phyloP scores from a whole-genome alignment of 2,329 filamentous ascomycete genomes.

The Blastomyces gilchristii region DNA sequence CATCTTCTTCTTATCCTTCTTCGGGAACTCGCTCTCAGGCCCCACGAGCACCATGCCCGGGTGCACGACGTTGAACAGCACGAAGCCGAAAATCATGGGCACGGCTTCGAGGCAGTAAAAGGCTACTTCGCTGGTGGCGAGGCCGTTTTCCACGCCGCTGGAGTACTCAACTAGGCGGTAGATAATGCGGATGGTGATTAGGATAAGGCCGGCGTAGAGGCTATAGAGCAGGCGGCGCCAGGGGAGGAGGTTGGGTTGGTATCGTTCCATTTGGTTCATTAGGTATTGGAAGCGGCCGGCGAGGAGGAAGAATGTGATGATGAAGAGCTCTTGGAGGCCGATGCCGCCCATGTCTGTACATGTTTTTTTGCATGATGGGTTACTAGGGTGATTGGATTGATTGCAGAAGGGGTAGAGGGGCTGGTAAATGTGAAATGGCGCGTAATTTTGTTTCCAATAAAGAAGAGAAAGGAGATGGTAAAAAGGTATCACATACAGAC shows the following conservation, averaged over 20 bases:
- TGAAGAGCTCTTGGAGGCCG: conserved; percentile 45
- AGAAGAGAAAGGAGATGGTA: background rate
- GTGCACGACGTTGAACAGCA: conserved; percentile 30
- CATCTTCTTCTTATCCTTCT: conserved; percentile 11
- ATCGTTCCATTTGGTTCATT: conserved; percentile 27
- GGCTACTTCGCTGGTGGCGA: conserved; percentile 29
- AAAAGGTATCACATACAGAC: conserved; percentile 16
- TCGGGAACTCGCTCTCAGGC: conserved; percentile 24
- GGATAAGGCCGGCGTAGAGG: conserved; percentile 42
- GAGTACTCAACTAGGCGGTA: conserved; percentile 53
- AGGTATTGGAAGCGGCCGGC: conserved; percentile 40
- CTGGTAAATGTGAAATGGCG: background rate
- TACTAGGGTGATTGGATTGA: background rate
- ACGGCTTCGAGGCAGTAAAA: conserved; percentile 33
- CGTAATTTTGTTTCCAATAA: background rate
- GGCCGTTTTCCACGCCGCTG: conserved; percentile 35
- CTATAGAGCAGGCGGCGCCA: conserved; percentile 35
- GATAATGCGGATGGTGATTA: conserved; percentile 47
- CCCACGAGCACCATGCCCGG: conserved; percentile 28
- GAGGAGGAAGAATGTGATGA: conserved; percentile 41
- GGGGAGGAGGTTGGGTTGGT: conserved; percentile 24
- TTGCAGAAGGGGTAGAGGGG: background rate
- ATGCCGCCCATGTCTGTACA: conserved; percentile 24
- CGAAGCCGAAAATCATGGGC: conserved; percentile 32
- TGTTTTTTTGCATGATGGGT: background rate